phyloP scores from a whole-genome alignment of 208 protist species.

The Acanthamoeba sp. region DNA sequence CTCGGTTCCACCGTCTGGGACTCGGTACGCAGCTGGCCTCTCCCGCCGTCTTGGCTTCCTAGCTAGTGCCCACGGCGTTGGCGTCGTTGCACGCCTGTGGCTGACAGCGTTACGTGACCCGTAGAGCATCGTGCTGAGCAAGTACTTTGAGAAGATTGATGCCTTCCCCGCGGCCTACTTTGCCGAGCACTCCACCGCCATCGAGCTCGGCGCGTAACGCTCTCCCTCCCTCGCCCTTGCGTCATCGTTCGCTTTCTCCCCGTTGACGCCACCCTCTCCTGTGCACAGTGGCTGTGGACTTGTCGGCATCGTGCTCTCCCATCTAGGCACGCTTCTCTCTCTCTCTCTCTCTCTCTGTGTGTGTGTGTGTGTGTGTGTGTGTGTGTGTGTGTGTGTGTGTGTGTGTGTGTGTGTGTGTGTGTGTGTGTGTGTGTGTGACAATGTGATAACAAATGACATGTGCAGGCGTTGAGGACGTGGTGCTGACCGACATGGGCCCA shows the following conservation, averaged over 20 bases:
- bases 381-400: background rate
- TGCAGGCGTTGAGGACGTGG: background rate
- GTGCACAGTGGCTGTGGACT: conserved; percentile 34
- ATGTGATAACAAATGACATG: background rate
- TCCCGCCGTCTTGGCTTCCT: background rate
- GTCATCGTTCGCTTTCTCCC: conserved; percentile 1
- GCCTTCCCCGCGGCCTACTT: background rate
- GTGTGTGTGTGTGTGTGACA: background rate
- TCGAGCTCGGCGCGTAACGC: conserved; percentile 69
- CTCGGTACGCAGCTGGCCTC: conserved; percentile 12
- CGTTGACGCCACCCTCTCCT: background rate
- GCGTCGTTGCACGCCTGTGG: background rate
- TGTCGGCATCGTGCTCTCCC: conserved; percentile 53
- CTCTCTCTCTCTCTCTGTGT: background rate
- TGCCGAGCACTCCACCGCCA: background rate
- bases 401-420: background rate
- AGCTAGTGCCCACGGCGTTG: background rate
- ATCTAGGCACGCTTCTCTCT: background rate
- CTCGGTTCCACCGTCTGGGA: conserved; percentile 64
- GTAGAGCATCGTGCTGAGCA: conserved; percentile 72
- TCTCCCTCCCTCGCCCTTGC: no score
- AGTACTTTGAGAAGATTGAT: conserved; percentile 52
- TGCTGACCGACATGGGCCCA: conserved; percentile 66
- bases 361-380: background rate
- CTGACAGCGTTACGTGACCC: background rate